Percentiles rank a stretch among this genome's conserved stretches.
Conservation (phyloP, 2,329 filamentous ascomycete genomes). For the Hypoxylon sp. region DNA sequence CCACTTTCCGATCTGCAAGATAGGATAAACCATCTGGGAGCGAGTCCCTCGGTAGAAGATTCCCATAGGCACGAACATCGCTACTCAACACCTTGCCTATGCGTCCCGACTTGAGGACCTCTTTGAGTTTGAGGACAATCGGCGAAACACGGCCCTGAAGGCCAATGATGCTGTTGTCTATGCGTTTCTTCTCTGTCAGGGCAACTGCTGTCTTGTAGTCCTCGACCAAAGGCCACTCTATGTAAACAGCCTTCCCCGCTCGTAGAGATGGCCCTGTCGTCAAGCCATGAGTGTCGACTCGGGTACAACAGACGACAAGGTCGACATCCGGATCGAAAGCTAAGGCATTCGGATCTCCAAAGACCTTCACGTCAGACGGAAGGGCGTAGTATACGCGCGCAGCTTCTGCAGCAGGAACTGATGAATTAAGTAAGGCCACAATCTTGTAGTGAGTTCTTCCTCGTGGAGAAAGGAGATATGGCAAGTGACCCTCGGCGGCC, state of each 20-base stretch:
- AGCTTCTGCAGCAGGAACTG: conserved; percentile 59
- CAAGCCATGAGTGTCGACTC: conserved; percentile 67
- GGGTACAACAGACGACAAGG: conserved; percentile 68
- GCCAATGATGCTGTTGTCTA: conserved; percentile 62
- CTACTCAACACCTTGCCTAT: conserved; percentile 69
- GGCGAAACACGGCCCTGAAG: conserved; percentile 67
- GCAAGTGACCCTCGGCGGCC: conserved; percentile 70
- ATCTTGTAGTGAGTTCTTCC: conserved; percentile 63
- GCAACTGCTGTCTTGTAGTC: conserved; percentile 59
- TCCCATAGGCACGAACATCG: conserved; percentile 60
- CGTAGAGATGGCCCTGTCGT: conserved; percentile 63
- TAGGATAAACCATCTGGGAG: conserved; percentile 60
- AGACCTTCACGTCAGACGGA: conserved; percentile 60
- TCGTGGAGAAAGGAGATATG: conserved; percentile 67
- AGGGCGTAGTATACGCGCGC: conserved; percentile 63
- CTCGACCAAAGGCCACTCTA: conserved; percentile 72
- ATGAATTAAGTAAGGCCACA: conserved; percentile 68
- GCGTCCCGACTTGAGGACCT: conserved; percentile 60
- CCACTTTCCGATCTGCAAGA: conserved; percentile 62
- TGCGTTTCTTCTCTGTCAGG: conserved; percentile 56
- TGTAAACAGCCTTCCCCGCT: conserved; percentile 67
- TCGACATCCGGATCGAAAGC: conserved; percentile 66
- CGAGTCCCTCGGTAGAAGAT: conserved; percentile 54
- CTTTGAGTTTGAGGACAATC: conserved; percentile 59
- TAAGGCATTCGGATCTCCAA: conserved; percentile 65